Percentiles rank a stretch among this genome's conserved stretches.
phyloP scores from a whole-genome alignment of 2,329 filamentous ascomycete genomes.

The Aspergillus tamarii region DNA sequence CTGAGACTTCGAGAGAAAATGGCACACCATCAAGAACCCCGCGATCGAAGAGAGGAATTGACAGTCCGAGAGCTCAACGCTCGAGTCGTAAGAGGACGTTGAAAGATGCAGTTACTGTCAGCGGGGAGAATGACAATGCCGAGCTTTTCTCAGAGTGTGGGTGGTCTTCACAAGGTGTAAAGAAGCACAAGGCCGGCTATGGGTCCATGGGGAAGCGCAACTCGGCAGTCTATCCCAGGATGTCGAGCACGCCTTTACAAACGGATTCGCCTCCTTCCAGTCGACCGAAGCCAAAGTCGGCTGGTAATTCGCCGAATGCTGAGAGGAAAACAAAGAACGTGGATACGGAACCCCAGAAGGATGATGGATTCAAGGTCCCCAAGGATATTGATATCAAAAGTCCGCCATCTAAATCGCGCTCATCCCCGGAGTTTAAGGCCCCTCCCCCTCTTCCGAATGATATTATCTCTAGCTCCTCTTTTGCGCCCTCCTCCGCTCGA shows the following conservation, averaged over 20 bases:
- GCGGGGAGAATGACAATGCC: slow-evolving; percentile 9
- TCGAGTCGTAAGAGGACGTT: slow-evolving; percentile 19
- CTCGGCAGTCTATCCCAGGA: slow-evolving; percentile 17
- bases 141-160: slow-evolving; percentile 10
- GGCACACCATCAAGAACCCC: slow-evolving; percentile 4
- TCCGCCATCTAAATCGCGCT: slow-evolving; percentile 15
- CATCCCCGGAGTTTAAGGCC: slow-evolving; percentile 28
- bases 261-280: slow-evolving; percentile 16
- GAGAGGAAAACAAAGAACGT: slow-evolving; percentile 13
- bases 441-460: slow-evolving; percentile 28
- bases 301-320: slow-evolving; percentile 8
- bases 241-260: slow-evolving; percentile 13
- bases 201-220: slow-evolving; percentile 16
- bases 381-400: slow-evolving; percentile 26
- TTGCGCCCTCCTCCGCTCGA: slow-evolving; percentile 27
- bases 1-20: slow-evolving; percentile 4
- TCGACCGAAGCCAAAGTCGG: slow-evolving; percentile 12
- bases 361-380: slow-evolving; percentile 28
- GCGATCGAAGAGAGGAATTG: slow-evolving; percentile 7
- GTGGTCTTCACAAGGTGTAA: slow-evolving; percentile 16
- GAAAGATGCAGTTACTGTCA: slow-evolving; percentile 8
- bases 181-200: slow-evolving; percentile 25
- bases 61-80: slow-evolving; percentile 11
- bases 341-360: slow-evolving; percentile 11
- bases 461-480: slow-evolving; percentile 32